These are phyloP conservation scores for Pezicula rhizophila DNA, from an alignment of 2,329 filamentous ascomycete species.

Conservation along the genomic window DNA sequence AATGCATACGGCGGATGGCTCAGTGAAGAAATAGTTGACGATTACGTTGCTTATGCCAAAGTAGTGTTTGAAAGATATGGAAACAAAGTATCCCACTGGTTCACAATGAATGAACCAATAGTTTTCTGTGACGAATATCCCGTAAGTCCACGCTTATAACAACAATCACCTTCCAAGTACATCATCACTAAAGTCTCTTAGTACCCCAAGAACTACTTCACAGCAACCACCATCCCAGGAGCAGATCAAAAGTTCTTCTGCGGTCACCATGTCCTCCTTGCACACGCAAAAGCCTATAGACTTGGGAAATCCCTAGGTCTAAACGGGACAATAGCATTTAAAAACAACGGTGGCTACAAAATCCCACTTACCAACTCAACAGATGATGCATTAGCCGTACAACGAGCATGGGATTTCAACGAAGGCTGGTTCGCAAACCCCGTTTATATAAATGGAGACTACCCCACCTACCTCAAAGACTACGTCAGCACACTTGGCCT, in stretches of 20 bases:
- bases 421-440: constrained; percentile 46
- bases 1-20: constrained; percentile 35
- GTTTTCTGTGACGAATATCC: constrained; percentile 19
- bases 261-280: constrained; percentile 38
- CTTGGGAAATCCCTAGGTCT: constrained; percentile 48
- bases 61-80: constrained; percentile 42
- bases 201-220: constrained; percentile 30
- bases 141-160: constrained; percentile 4
- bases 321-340: constrained; percentile 41
- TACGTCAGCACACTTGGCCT: constrained; percentile 40
- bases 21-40: constrained; percentile 39
- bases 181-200: background rate
- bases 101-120: constrained; percentile 45
- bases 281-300: constrained; percentile 41
- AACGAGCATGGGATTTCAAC: constrained; percentile 30
- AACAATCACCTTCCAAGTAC: too few species aligned
- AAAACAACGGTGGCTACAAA: constrained; percentile 37
- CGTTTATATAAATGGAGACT: constrained; percentile 44
- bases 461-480: constrained; percentile 40
- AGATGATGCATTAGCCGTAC: constrained; percentile 16
- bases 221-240: constrained; percentile 27
- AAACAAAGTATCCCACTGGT: constrained; percentile 43
- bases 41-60: constrained; percentile 45
- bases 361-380: constrained; percentile 36
- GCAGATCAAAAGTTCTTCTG: constrained; percentile 34